Evolutionary conservation across 495 filamentous ascomycete species (phyloP).

Genomic region (Trichoderma virens): DNA sequence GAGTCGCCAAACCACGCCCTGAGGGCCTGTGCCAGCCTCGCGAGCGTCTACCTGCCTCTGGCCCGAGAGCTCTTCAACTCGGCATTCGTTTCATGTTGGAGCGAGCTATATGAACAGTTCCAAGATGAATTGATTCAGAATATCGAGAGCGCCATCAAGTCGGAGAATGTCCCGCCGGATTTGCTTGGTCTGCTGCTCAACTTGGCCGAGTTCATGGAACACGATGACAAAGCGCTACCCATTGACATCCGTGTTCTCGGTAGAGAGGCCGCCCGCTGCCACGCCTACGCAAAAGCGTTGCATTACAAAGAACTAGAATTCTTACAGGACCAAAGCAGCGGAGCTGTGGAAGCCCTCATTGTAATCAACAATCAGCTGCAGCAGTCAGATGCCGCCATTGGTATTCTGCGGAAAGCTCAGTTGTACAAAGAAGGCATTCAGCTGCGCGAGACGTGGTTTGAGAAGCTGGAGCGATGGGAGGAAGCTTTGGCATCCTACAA

Average conservation of each 20-base stretch:
- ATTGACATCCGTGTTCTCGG: slow-evolving; percentile 93
- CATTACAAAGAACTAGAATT: slow-evolving; percentile 99
- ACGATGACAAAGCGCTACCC: slow-evolving; percentile 95
- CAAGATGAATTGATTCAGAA: slow-evolving; percentile 87
- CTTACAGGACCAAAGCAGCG: slow-evolving; percentile 92
- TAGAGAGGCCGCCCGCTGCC: slow-evolving; percentile 87
- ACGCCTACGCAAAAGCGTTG: slow-evolving; percentile 94
- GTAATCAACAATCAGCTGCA: slow-evolving; percentile 98
- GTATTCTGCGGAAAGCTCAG: slow-evolving; percentile 90
- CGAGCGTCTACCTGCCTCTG: slow-evolving; percentile 81
- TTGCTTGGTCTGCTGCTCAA: slow-evolving; percentile 91
- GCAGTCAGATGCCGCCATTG: slow-evolving; percentile 94
- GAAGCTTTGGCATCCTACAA: slow-evolving; percentile 91
- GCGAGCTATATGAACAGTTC: slow-evolving; percentile 90
- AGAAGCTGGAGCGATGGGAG: slow-evolving; percentile 96
- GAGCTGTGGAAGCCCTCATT: slow-evolving; percentile 91
- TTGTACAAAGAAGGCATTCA: slow-evolving; percentile 86
- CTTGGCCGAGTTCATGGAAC: slow-evolving; percentile 98
- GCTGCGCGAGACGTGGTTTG: slow-evolving; percentile 95
- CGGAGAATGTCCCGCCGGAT: slow-evolving; percentile 87
- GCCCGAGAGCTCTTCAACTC: slow-evolving; percentile 96
- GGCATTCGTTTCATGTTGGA: slow-evolving; percentile 98
- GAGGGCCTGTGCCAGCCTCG: slow-evolving; percentile 84
- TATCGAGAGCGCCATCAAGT: slow-evolving; percentile 89
- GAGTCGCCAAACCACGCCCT: slow-evolving; percentile 94